Conservation (phyloP, 306 rosid genomes). For the Pterocarpus santalinus region DNA sequence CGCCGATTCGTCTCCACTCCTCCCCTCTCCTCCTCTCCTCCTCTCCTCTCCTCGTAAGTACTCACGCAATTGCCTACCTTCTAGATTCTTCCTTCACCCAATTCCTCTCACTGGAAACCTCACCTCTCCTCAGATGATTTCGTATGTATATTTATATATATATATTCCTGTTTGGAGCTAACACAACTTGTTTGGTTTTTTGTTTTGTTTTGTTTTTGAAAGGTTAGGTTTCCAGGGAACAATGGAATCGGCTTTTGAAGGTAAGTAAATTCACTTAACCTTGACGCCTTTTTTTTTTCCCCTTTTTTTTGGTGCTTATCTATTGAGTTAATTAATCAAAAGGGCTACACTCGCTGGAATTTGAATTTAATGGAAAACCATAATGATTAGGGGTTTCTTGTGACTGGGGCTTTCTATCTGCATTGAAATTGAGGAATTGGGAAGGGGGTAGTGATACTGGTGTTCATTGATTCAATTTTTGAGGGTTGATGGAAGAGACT, state of each 20-base stretch:
- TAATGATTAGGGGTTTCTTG: not conserved
- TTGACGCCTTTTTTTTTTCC: not conserved
- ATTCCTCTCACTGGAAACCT: not conserved
- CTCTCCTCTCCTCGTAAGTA: too few species aligned
- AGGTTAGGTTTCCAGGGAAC: conserved; percentile 32
- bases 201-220: not conserved
- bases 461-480: not conserved
- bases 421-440: conserved; percentile 6
- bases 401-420: not conserved
- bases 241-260: conserved; percentile 19
- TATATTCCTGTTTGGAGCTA: not conserved
- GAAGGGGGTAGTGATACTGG: not conserved
- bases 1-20: too few species aligned
- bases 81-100: not conserved
- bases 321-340: not conserved
- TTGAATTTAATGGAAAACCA: conserved; percentile 9
- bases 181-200: not conserved
- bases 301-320: not conserved
- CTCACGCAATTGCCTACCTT: too few species aligned
- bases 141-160: not conserved
- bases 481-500: not conserved
- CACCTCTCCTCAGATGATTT: too few species aligned
- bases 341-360: not conserved
- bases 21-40: too few species aligned
- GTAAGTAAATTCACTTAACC: conserved; percentile 41